Evolutionary conservation across 352 stramenopile species (phyloP).

Genomic region (Phytophthora ohioensis): DNA sequence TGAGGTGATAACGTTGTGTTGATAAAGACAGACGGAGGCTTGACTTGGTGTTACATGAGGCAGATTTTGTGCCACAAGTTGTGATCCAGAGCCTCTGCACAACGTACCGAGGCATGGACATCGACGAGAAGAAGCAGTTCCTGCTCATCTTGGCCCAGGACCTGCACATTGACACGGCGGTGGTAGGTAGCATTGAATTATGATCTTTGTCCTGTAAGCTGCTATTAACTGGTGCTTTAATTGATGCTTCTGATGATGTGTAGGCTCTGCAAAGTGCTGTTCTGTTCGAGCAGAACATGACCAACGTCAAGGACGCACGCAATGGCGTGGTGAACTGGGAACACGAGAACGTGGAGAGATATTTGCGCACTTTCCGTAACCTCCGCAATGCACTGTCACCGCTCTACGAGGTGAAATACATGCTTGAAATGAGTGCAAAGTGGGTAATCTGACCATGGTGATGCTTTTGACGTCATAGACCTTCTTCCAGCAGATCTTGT

Average conservation of each 20-base stretch:
- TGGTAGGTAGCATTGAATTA: slow-evolving; percentile 35
- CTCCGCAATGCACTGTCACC: slow-evolving; percentile 65
- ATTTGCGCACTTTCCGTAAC: slow-evolving; percentile 75
- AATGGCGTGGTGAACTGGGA: slow-evolving; percentile 62
- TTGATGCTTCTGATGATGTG: neutral
- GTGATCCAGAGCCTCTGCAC: slow-evolving; percentile 74
- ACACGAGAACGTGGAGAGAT: slow-evolving; percentile 78
- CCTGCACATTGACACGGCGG: slow-evolving; percentile 66
- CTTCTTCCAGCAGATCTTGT: slow-evolving; percentile 87
- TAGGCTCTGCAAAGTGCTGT: slow-evolving; percentile 56
- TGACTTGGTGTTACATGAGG: neutral
- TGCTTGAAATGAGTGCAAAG: neutral
- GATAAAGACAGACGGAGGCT: neutral
- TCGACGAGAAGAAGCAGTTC: slow-evolving; percentile 86
- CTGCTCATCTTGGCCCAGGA: slow-evolving; percentile 80
- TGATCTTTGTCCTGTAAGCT: neutral
- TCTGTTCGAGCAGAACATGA: slow-evolving; percentile 65
- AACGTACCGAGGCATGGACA: slow-evolving; percentile 70
- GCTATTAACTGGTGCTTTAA: neutral
- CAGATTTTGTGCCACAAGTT: slow-evolving; percentile 85
- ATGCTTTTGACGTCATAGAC: slow-evolving; percentile 44
- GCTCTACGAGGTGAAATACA: slow-evolving; percentile 60
- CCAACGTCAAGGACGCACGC: slow-evolving; percentile 49
- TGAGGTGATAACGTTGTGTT: neutral
- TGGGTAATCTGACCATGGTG: neutral